Base-by-base conservation (phyloP, 305 asterid genomes). In the Fraxinus latifolia region DNA sequence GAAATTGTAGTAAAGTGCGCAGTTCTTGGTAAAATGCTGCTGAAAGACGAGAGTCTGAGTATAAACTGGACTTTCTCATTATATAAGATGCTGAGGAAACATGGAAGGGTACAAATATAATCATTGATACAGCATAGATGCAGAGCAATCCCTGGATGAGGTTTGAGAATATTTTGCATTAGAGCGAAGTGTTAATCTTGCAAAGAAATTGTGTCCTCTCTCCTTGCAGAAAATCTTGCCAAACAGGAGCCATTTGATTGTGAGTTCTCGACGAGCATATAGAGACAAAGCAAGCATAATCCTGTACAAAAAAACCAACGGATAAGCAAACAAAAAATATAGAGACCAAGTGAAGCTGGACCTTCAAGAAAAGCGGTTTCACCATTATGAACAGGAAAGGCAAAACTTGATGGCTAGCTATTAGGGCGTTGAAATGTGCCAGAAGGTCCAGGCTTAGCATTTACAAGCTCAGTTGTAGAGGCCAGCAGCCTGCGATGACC, bases 221-320 rank as follows among this genome's bases (percentile, higher is more conserved):
- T 86, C 86, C 88, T 91, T 85, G 88, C 84, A 36, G 86, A 82
- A 79, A 87, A 71, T 80, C 87, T 83, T 19, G 86, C 89, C 84
- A 83, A 83, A 84, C 87, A 85, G 2, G 87, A 31, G 78, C 50
- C 86, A 75, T 82, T 85, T 42, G 86, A 71, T 23, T 62, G 87
- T 34, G 94, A 92, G 39, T 90, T 89, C 83, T 89, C 93, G 4
- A 87, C 81, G 67, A 93, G 86, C 82, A 90, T 71, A 83, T 91
- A 93, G 76, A 94, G 87, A 86, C 98, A 95, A 81, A 91, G 89
- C 36, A 94, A 84, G 92, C 97, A 94, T 84, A 94, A 84, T 77
- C 98, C 98, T 95, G 90, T 86, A 89, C 83, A 79, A 36, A 37
- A 79, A 70, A 77, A 31, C 11, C 8, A 36, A n/a, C 2, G 25